Evolutionary conservation across 805 yeast genomes (phyloP), one percentile per base, ranked within the genome.

Genomic region (Pichia eremophila): DNA sequence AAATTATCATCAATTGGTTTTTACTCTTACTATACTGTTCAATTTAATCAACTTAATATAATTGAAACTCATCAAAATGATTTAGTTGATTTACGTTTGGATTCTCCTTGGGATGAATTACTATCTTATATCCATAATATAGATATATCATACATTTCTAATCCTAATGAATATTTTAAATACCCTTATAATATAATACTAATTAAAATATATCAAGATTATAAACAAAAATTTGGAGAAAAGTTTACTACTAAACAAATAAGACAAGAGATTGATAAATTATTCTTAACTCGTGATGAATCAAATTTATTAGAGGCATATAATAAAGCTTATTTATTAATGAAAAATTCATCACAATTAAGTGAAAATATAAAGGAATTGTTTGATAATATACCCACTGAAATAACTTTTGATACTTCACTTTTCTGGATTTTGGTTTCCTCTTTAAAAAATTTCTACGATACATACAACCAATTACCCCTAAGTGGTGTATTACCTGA

Each of bases 401-500:
- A 22, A 8, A 9, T 43, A 7, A 15, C 19, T 14, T 12, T 56
- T 66, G 54, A 59, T 11, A 54, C 41, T 5, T 11, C 66, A 3
- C 51, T 63, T 18, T 85, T 85, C 57, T 88, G 95, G 95, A 60
- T 75, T 2, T 70, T 78, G 18, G 70, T 75, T 0, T 65, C 62
- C 39, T 84, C 89, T 0, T 66, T 87, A 44, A 66, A 71, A 40
- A 50, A 54, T 8, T 88, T 79, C 60, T 70, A 79, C 39, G 63
- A 67, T 22, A 57, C 62, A 17, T 57, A 64, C 41, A 55, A 59
- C 4, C 60, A 66, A 6, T 67, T 86, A n/a, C 95, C 96, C 0
- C 63, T 87, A 2, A 71, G 82, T 3, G 96, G 95, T 0, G 73
- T 68, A 0, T 59, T 90, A 7, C 95, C 96, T 0, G 98, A 90